Evolutionary conservation across 2,329 filamentous ascomycete species (phyloP).

Genomic region (Fusarium tricinctum): DNA sequence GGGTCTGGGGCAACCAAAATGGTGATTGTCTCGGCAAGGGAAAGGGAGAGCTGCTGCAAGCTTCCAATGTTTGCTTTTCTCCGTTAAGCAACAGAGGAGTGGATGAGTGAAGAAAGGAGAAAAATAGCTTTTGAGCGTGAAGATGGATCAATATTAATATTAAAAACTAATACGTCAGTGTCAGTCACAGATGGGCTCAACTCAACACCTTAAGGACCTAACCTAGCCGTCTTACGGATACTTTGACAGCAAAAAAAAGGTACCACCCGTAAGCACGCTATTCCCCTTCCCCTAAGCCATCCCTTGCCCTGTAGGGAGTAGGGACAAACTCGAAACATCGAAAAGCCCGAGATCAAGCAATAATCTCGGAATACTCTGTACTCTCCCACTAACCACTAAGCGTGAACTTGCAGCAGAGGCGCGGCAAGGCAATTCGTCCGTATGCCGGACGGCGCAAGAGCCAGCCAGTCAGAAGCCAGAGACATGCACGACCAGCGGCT

Average conservation of each 20-base stretch:
- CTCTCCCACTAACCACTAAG: no score
- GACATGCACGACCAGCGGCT: slow-evolving; percentile 33
- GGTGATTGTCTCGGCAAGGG: slow-evolving; percentile 9
- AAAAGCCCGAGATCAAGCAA: slow-evolving; percentile 10
- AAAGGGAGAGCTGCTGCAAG: not conserved
- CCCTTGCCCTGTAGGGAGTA: slow-evolving; percentile 1
- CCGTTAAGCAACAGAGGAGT: not conserved
- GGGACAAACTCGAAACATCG: slow-evolving; percentile 9
- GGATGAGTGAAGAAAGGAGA: not conserved
- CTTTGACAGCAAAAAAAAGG: no score
- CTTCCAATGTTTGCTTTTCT: slow-evolving; percentile 15
- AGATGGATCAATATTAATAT: slow-evolving; percentile 7
- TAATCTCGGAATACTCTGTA: not conserved
- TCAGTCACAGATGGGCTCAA: not conserved
- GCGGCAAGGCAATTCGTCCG: slow-evolving; percentile 32
- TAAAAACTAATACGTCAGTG: slow-evolving; percentile 21
- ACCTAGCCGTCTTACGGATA: not conserved
- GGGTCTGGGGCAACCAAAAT: slow-evolving; percentile 3
- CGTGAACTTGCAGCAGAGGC: not conserved
- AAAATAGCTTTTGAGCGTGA: not conserved
- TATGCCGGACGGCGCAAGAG: slow-evolving; percentile 26
- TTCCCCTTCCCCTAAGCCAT: no score
- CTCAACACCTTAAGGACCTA: not conserved
- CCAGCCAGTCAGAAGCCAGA: slow-evolving; percentile 20
- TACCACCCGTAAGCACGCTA: no score